These are phyloP conservation scores for Rhynchospora tenuis DNA, from an alignment of 176 grass and related monocot genomes.

Conservation along the genomic window DNA sequence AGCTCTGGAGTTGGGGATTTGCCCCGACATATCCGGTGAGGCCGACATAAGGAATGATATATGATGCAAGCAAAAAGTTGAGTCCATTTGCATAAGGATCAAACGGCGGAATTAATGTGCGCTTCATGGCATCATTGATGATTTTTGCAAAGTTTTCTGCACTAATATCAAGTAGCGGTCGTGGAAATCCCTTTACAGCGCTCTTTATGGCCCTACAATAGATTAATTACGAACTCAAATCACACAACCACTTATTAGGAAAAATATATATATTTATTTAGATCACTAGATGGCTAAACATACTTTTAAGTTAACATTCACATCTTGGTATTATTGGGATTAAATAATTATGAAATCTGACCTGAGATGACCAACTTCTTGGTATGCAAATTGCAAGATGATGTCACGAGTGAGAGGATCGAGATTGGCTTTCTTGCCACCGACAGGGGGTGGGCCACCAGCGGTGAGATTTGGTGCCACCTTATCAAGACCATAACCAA, in stretches of 20 bases:
- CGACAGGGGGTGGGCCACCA: conserved; percentile 56
- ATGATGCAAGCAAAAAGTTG: conserved; percentile 75
- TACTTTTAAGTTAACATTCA: too few species aligned
- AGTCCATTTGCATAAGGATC: conserved; percentile 65
- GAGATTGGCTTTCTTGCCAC: conserved; percentile 45
- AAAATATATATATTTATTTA: too few species aligned
- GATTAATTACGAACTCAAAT: not conserved
- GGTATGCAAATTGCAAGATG: conserved; percentile 69
- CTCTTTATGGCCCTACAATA: conserved; percentile 55
- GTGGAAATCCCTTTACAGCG: conserved; percentile 49
- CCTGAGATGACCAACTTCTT: conserved; percentile 85
- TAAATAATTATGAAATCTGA: not conserved
- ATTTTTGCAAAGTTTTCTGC: conserved; percentile 55
- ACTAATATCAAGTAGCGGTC: conserved; percentile 65
- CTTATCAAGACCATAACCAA: conserved; percentile 53
- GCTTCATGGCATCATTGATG: conserved; percentile 47
- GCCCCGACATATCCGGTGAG: conserved; percentile 77
- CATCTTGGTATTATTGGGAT: too few species aligned
- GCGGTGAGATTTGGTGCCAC: conserved; percentile 50
- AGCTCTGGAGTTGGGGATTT: conserved; percentile 56
- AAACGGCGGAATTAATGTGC: conserved; percentile 59
- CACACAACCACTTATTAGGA: not conserved
- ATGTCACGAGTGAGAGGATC: conserved; percentile 40
- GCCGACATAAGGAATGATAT: conserved; percentile 72
- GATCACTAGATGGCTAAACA: too few species aligned